Evolutionary conservation across 768 basidiomycete species (phyloP).

Genomic region (Mycena pura): DNA sequence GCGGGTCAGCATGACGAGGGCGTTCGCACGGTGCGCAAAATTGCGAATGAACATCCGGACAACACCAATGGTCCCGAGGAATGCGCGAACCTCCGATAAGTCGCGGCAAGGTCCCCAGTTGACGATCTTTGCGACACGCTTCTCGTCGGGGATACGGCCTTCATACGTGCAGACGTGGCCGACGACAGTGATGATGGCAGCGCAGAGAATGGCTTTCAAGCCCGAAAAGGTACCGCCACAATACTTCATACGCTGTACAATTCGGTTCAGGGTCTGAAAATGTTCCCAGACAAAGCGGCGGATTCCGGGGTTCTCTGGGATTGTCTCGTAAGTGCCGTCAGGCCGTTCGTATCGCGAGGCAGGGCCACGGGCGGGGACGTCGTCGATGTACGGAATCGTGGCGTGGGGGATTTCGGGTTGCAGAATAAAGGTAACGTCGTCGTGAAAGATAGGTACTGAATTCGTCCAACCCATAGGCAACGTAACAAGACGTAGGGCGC

Average conservation of each 20-base stretch:
- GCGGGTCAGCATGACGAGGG: conserved; percentile 32
- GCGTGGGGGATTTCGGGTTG: conserved; percentile 2
- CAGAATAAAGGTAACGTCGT: conserved; percentile 1
- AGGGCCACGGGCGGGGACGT: conserved; percentile 16
- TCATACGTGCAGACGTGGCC: conserved; percentile 44
- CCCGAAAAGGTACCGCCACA: conserved; percentile 37
- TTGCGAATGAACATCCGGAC: conserved; percentile 38
- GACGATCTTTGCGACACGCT: conserved; percentile 31
- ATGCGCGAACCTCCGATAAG: conserved; percentile 28
- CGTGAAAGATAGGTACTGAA: conserved; percentile 1
- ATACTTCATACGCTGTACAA: conserved; percentile 39
- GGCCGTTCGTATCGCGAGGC: neutral
- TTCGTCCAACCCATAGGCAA: conserved; percentile 41
- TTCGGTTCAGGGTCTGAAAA: conserved; percentile 39
- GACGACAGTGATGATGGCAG: conserved; percentile 30
- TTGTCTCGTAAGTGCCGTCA: conserved; percentile 13
- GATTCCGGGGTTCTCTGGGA: conserved; percentile 36
- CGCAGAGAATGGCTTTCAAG: conserved; percentile 28
- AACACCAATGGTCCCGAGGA: conserved; percentile 38
- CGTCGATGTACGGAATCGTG: conserved; percentile 21
- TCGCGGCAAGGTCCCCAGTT: conserved; percentile 26
- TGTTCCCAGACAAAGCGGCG: conserved; percentile 46
- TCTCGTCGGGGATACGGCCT: conserved; percentile 36
- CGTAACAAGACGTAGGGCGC: conserved; percentile 25
- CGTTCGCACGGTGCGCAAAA: conserved; percentile 31